These are phyloP conservation scores for Citrus medica DNA, from an alignment of 345 rosid genomes.

Conservation along the genomic window DNA sequence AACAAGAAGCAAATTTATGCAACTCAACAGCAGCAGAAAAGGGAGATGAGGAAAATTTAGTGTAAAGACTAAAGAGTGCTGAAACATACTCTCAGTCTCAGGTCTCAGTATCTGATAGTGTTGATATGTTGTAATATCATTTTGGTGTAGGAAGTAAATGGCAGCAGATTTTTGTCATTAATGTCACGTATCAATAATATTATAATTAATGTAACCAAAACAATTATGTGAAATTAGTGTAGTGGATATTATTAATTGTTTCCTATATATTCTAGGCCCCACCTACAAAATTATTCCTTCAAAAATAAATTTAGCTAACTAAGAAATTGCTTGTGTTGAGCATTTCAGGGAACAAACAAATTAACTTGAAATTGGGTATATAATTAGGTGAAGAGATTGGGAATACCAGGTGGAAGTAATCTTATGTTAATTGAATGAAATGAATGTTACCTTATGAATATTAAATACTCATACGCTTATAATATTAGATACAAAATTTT, in stretches of 20 bases:
- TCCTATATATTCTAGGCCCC: background rate
- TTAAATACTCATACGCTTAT: too few species aligned
- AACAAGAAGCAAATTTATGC: background rate
- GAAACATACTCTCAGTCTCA: background rate
- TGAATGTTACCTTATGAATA: too few species aligned
- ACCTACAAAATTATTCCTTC: background rate
- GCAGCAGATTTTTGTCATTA: slow-evolving; percentile 6
- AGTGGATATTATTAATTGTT: too few species aligned
- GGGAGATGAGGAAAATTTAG: background rate
- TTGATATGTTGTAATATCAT: background rate
- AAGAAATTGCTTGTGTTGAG: background rate
- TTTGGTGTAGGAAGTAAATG: slow-evolving; percentile 25
- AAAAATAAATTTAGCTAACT: too few species aligned
- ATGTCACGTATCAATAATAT: background rate
- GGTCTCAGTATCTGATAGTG: background rate
- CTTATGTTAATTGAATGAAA: background rate
- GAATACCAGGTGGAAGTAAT: background rate
- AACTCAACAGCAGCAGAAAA: background rate
- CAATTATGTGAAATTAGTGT: background rate
- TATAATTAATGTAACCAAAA: background rate
- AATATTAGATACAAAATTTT: too few species aligned
- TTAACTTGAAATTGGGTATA: too few species aligned
- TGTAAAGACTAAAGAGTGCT: background rate
- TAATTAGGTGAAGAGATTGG: background rate
- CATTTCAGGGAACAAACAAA: background rate